phyloP scores from a whole-genome alignment of 192 early-diverging fungal species.

The Polychytrium aggregatum region DNA sequence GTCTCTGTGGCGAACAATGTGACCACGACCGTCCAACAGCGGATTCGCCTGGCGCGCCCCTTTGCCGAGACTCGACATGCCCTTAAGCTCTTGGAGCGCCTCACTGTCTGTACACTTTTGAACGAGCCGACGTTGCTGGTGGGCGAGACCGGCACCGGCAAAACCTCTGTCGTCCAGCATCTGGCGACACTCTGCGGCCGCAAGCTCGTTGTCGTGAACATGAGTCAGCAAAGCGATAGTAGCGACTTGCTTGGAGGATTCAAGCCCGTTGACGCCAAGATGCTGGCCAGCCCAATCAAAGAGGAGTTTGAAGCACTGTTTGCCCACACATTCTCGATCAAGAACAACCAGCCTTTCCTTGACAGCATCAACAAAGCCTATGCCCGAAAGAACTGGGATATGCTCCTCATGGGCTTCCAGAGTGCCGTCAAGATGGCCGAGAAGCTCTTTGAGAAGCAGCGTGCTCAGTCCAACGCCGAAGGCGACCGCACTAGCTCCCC shows the following conservation, averaged over 20 bases:
- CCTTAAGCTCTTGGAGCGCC: slow-evolving; percentile 67
- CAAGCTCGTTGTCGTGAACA: slow-evolving; percentile 82
- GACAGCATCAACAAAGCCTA: slow-evolving; percentile 64
- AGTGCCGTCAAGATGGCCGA: slow-evolving; percentile 73
- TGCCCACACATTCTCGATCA: slow-evolving; percentile 72
- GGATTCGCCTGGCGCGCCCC: slow-evolving; percentile 12
- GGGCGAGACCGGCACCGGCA: slow-evolving; percentile 97
- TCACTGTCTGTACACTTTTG: slow-evolving; percentile 70
- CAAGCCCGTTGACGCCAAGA: slow-evolving; percentile 81
- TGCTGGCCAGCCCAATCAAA: slow-evolving; percentile 66
- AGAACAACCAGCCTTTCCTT: slow-evolving; percentile 76
- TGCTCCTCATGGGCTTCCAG: slow-evolving; percentile 60
- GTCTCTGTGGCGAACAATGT: slow-evolving; percentile 12
- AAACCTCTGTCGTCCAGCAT: slow-evolving; percentile 91
- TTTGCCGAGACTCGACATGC: slow-evolving; percentile 87
- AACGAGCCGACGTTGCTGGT: slow-evolving; percentile 81
- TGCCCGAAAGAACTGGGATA: slow-evolving; percentile 71
- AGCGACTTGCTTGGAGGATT: slow-evolving; percentile 94
- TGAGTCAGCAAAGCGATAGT: slow-evolving; percentile 92
- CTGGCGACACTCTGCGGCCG: slow-evolving; percentile 64
- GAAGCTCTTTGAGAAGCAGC: slow-evolving; percentile 28
- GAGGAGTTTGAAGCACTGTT: slow-evolving; percentile 83
- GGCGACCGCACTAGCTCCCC: neutral
- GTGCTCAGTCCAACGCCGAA: neutral
- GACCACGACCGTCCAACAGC: slow-evolving; percentile 1